Conservation (phyloP, 169 alveolate genomes). For the Toxoplasma gondii region DNA sequence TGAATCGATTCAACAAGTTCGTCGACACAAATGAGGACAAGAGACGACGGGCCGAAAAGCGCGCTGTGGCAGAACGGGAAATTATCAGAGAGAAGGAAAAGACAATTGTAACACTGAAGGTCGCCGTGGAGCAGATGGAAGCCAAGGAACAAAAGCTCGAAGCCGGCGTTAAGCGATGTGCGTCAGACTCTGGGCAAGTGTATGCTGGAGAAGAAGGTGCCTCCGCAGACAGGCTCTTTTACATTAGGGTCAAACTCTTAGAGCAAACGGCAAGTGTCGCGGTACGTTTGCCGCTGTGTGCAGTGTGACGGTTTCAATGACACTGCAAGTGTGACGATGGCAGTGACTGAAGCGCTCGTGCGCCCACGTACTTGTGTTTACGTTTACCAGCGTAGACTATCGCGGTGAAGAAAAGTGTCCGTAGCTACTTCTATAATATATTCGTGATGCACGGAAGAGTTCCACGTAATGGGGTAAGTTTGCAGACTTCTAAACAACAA, state of each 20-base stretch:
- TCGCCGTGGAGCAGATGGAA: background rate
- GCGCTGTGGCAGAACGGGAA: background rate
- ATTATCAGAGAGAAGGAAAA: background rate
- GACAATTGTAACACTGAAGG: background rate
- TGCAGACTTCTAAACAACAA: too few species aligned
- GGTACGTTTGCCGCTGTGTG: background rate
- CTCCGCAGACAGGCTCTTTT: background rate
- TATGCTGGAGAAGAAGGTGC: background rate
- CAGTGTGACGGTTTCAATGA: too few species aligned
- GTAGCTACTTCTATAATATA: too few species aligned
- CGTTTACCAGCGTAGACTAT: too few species aligned
- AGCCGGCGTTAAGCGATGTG: constrained; percentile 17
- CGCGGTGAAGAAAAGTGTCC: too few species aligned
- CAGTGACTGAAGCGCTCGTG: too few species aligned
- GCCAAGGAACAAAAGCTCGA: background rate
- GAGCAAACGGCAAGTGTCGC: background rate
- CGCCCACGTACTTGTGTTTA: too few species aligned
- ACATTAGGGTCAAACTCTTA: background rate
- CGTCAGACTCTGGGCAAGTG: background rate
- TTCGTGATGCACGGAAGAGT: too few species aligned
- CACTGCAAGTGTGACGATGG: too few species aligned
- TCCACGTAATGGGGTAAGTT: too few species aligned
- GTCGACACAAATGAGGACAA: constrained; percentile 18
- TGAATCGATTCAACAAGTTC: constrained; percentile 6
- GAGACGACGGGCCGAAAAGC: background rate